phyloP scores from a whole-genome alignment of 1,284 basidiomycete species.

The Cronartium quercuum region DNA sequence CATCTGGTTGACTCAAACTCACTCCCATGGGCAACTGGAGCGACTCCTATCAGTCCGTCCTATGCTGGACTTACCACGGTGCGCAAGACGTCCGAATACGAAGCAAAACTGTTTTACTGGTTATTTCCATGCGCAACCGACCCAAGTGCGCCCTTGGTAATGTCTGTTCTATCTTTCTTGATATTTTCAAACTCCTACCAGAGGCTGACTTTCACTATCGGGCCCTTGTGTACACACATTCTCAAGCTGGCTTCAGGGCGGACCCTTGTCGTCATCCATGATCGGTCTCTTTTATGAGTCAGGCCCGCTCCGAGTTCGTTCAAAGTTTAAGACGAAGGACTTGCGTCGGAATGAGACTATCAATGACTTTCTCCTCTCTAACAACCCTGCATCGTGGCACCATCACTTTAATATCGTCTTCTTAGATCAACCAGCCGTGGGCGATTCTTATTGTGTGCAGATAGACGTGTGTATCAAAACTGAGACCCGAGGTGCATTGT shows the following conservation, averaged over 20 bases:
- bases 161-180: neutral
- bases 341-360: neutral
- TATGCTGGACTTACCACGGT: conserved; percentile 7
- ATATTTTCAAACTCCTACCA: neutral
- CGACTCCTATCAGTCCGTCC: neutral
- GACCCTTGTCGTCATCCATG: conserved; percentile 5
- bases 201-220: no score
- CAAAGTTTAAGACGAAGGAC: neutral
- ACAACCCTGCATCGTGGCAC: conserved; percentile 4
- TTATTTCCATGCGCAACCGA: neutral
- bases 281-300: conserved; percentile 1
- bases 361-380: neutral
- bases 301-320: neutral
- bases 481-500: neutral
- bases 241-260: conserved; percentile 10
- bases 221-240: no score
- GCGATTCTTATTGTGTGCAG: neutral
- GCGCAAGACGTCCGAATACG: neutral
- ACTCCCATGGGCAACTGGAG: neutral
- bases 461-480: neutral
- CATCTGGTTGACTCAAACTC: neutral
- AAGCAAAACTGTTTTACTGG: conserved; percentile 11
- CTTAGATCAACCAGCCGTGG: conserved; percentile 9
- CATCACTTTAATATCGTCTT: conserved; percentile 10
- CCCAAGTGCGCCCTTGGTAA: neutral